Evolutionary conservation across 1,284 basidiomycete genomes (phyloP), one percentile per base, ranked within the genome.

Genomic region (Phaffia rhodozyma): DNA sequence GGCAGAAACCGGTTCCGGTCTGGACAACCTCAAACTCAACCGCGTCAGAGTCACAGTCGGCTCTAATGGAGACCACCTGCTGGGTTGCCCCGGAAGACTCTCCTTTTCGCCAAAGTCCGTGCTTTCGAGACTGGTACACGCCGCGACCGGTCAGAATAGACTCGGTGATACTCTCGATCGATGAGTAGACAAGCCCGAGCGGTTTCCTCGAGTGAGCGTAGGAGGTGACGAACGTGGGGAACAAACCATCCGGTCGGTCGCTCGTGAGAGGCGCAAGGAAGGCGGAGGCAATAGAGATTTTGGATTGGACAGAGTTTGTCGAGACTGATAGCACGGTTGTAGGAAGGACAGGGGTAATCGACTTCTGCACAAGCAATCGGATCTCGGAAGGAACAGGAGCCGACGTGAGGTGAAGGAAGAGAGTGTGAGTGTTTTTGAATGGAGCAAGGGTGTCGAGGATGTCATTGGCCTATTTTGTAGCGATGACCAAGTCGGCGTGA

Each of bases 121-220:
- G 90, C 71, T 92, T 92, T 68, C 96, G 86, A 23, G 91, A 97
- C 74, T 97, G 92, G 76, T 99, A 99, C 49, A 96, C 87, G 32
- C 94, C 96, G 71, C 86, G 87, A 43, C 91, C 91, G 1, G 91
- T 87, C 57, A 84, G 69, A 72, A 99, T 91, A 68, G 87, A 89
- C 74, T 93, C 88, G 66, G 83, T 83, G 68, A 98, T 82, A 3
- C 91, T 94, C 71, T 88, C 86, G 56, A 76, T 72, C 18, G 96
- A 98, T n/a, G 96, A 98, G 78, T 98, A 99, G 55, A 97, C 96
- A 62, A 98, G 83, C 23, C 96, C 96, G 23, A 98, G 83, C 1
- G 88, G 83, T 66, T 86, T 84, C 18, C 87, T 86, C 20, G 82
- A 83, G 67, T 84, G 81, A n/a, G 80, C 80, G 68, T 84, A 79